phyloP scores from a whole-genome alignment of 805 yeast genomes.

The Ogataea methanolica region DNA sequence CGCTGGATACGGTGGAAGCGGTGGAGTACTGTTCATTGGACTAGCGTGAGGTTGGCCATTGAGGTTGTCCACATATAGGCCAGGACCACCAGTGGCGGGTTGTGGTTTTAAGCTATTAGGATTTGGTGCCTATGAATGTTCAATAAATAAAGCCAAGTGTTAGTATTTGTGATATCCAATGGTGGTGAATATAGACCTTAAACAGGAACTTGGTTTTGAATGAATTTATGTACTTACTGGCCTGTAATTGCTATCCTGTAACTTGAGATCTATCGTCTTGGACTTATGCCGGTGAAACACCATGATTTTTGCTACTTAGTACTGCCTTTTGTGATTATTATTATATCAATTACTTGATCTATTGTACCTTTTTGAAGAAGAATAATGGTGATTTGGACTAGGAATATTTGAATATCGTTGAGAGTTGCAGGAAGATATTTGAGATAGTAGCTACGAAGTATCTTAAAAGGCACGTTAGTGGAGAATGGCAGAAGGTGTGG shows the following conservation, averaged over 20 bases:
- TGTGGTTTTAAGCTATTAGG: constrained; percentile 18
- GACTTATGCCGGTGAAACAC: constrained; percentile 18
- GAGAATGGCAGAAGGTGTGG: too few relatives aligned
- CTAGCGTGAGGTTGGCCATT: constrained; percentile 9
- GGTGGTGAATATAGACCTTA: too few relatives aligned
- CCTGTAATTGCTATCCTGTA: constrained; percentile 17
- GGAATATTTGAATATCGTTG: too few relatives aligned
- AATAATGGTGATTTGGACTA: too few relatives aligned
- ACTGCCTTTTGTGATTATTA: too few relatives aligned
- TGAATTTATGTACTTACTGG: constrained; percentile 12
- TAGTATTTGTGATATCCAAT: too few relatives aligned
- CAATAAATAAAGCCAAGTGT: not conserved
- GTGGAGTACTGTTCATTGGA: constrained; percentile 8
- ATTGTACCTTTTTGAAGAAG: too few relatives aligned
- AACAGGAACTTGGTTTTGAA: not conserved
- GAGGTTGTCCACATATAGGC: not conserved
- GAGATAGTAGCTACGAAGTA: too few relatives aligned
- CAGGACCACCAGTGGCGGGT: constrained; percentile 12
- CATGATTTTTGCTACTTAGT: constrained; percentile 3
- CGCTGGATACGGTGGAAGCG: constrained; percentile 7
- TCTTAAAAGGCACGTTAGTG: too few relatives aligned
- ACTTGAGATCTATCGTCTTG: constrained; percentile 14
- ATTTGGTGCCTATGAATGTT: constrained; percentile 13
- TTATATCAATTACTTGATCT: too few relatives aligned
- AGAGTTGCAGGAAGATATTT: too few relatives aligned